phyloP scores from a whole-genome alignment of 2,329 filamentous ascomycete genomes.

The Scedosporium minutisporum region DNA sequence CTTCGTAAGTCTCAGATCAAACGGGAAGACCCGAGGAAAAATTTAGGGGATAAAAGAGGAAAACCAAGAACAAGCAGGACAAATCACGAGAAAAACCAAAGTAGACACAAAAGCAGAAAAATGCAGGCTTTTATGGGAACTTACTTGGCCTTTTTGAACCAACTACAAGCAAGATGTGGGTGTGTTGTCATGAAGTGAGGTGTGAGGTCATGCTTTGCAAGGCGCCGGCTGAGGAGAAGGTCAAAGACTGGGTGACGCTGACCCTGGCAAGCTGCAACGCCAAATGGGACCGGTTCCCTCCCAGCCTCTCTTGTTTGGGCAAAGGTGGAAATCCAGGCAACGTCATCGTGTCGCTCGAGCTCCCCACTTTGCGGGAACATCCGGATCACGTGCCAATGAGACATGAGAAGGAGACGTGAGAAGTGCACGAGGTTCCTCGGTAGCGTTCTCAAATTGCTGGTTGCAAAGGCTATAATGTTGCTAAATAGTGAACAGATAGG shows the following conservation, averaged over 20 bases:
- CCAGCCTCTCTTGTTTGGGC: neutral
- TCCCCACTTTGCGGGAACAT: neutral
- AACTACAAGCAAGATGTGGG: neutral
- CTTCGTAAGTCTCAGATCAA: neutral
- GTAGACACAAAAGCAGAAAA: neutral
- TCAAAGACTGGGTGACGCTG: neutral
- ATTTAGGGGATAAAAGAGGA: too few relatives aligned
- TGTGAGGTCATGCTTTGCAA: neutral
- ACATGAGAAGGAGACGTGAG: too few relatives aligned
- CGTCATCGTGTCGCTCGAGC: neutral
- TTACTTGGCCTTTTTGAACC: neutral
- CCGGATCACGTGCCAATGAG: neutral
- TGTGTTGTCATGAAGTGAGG: constrained; percentile 5
- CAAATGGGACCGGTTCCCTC: neutral
- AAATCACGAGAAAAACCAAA: too few relatives aligned
- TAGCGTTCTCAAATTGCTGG: too few relatives aligned
- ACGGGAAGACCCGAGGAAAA: too few relatives aligned
- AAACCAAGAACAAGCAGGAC: too few relatives aligned
- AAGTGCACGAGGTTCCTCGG: too few relatives aligned
- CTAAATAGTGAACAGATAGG: too few relatives aligned
- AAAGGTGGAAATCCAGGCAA: neutral
- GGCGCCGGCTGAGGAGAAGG: neutral
- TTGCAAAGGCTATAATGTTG: too few relatives aligned
- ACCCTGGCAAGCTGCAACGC: neutral
- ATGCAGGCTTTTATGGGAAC: neutral